Evolutionary conservation across 441 rosid species (phyloP).

Genomic region (Erodium moschatum): DNA sequence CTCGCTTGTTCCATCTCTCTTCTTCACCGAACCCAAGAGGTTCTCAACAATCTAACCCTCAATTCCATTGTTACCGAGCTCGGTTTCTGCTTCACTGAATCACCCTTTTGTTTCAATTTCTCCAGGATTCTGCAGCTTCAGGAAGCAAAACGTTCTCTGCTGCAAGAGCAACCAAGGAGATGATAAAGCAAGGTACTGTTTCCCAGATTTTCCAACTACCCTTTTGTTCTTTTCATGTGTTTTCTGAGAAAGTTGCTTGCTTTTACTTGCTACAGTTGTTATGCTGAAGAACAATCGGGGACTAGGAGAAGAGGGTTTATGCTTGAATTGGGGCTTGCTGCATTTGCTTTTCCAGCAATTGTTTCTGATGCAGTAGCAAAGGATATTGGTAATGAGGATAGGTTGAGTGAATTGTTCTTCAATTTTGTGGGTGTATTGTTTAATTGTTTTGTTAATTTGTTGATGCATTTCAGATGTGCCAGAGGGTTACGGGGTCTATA

Average conservation of each 20-base stretch:
- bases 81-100: too few species aligned
- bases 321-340: slow-evolving; percentile 35
- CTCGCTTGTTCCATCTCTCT: slow-evolving; percentile 23
- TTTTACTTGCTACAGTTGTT: slow-evolving; percentile 18
- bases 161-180: slow-evolving; percentile 20
- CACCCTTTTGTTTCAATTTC: slow-evolving; percentile 12
- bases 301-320: slow-evolving; percentile 49
- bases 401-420: neutral
- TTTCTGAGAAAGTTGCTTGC: slow-evolving; percentile 4
- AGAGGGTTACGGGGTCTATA: slow-evolving; percentile 43
- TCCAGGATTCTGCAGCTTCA: slow-evolving; percentile 18
- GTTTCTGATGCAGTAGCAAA: slow-evolving; percentile 41
- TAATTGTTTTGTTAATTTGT: neutral
- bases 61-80: neutral
- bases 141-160: slow-evolving; percentile 23
- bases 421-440: neutral
- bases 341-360: slow-evolving; percentile 37
- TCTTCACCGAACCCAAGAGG: slow-evolving; percentile 21
- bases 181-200: neutral
- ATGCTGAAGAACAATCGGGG: slow-evolving; percentile 20
- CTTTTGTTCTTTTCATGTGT: neutral
- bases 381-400: neutral
- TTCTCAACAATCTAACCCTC: slow-evolving; percentile 9
- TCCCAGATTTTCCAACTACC: too few species aligned
- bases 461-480: slow-evolving; percentile 25